Evolutionary conservation across 2,329 filamentous ascomycete species (phyloP), one percentile per base, ranked within the genome.

Genomic region (Stagonosporopsis chrysanthemi): DNA sequence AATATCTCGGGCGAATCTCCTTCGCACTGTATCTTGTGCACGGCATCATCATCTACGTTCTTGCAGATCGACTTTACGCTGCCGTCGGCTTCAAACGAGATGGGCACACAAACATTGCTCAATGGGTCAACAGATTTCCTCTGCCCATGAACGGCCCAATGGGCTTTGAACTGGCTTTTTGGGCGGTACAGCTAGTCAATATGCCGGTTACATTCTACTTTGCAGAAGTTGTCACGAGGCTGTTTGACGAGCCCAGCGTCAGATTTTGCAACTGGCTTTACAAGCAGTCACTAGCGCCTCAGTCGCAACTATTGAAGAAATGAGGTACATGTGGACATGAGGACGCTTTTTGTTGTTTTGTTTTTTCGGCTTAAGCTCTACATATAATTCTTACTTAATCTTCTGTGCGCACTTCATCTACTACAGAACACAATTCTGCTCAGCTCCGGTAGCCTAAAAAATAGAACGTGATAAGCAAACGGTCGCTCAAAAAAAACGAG

Each of bases 1-100:
- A 84, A 62, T 87, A 87, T 66, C 80, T 84, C 19, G 85, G 82
- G 12, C 79, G 80, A 24, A 82, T 86, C 58, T 85, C 82, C 53
- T 87, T 83, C 60, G 81, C 84, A 3, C 76, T 87, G 3, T 87
- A 87, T 62, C 76, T 87, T 6, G 79, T 83, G n/a, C 84, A 87
- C 63, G 84, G 84, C 0, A 79, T 80, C 4, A 76, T 82, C 12
- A 67, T 75, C 36, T 73, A 70, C 68, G 51, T 68, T 12, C 68
- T 85, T 8, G 78, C 75, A 14, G 81, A 90, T 68, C 78, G 88
- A 36, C 23, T 91, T 1, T 90, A 90, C 71, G 80, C 83, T 5
- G 84, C 85, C 7, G 80, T 81, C 0, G 88, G 88, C 9, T 87
- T 83, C 78, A 67, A 75, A 3, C 80, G 81, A 42, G 75, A 80